These are phyloP conservation scores for Malus orientalis DNA, from an alignment of 306 rosid species.

Conservation along the genomic window DNA sequence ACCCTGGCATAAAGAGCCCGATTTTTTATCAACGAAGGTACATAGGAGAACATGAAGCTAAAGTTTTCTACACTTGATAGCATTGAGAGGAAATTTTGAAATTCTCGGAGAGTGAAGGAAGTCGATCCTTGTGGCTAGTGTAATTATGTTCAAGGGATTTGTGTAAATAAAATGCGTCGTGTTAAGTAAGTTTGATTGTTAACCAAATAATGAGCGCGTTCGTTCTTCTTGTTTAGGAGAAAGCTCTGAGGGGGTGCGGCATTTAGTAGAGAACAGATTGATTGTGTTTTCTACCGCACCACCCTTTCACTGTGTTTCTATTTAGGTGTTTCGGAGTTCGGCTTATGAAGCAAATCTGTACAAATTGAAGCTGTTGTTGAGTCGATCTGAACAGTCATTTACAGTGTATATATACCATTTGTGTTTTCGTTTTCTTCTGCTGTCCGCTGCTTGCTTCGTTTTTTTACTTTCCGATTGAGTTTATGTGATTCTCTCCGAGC, in stretches of 20 bases:
- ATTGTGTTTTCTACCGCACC: slow-evolving; percentile 3
- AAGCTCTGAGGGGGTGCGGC: slow-evolving; percentile 4
- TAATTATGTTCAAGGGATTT: neutral
- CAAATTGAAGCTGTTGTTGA: slow-evolving; percentile 33
- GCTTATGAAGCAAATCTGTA: slow-evolving; percentile 40
- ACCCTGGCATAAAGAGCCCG: slow-evolving; percentile 55
- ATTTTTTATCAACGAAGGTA: slow-evolving; percentile 5
- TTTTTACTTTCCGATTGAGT: neutral
- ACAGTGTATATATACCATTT: neutral
- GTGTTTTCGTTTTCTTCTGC: neutral
- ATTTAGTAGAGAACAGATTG: slow-evolving; percentile 22
- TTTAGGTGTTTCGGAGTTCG: slow-evolving; percentile 26
- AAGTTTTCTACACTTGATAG: slow-evolving; percentile 12
- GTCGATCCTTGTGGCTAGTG: slow-evolving; percentile 16
- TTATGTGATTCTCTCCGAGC: neutral
- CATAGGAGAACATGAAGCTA: slow-evolving; percentile 16
- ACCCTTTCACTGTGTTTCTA: slow-evolving; percentile 22
- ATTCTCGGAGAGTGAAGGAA: slow-evolving; percentile 19
- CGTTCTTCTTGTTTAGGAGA: neutral
- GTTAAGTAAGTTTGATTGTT: slow-evolving; percentile 19
- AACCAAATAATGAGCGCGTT: slow-evolving; percentile 22
- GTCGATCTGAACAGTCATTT: neutral
- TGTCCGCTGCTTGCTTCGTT: neutral
- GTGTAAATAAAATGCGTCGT: slow-evolving; percentile 47
- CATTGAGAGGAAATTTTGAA: slow-evolving; percentile 39